A percentile compares a stretch with the other conserved stretches of the same genome.
phyloP scores from a whole-genome alignment of 129 eudicot genomes.

The Gnaphalium uliginosum region DNA sequence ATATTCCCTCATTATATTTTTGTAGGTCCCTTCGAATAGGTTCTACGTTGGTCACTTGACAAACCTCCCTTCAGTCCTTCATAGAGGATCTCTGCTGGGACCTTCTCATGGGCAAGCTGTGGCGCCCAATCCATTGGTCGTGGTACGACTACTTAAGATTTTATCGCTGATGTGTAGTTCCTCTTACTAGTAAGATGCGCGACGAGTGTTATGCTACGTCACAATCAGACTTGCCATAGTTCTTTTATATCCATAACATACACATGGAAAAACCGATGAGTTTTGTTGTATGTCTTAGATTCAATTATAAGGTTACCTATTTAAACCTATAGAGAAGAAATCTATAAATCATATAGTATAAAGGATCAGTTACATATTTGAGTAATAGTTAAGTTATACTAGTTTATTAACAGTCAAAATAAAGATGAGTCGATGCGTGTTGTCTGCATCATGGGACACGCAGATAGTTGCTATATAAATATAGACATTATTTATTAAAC shows the following conservation, averaged over 20 bases:
- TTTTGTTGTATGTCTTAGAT: not conserved
- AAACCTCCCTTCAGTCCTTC: not conserved
- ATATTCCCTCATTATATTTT: slow-evolving; percentile 4
- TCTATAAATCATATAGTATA: not conserved
- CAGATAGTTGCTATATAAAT: not conserved
- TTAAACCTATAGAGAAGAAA: not conserved
- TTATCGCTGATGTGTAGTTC: slow-evolving; percentile 1
- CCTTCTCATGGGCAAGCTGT: not conserved
- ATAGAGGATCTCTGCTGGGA: not conserved
- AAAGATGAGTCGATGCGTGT: slow-evolving; percentile 15
- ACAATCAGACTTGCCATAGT: not conserved
- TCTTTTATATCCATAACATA: not conserved
- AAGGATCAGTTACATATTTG: not conserved
- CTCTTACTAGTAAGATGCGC: slow-evolving; percentile 10
- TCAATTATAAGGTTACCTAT: not conserved
- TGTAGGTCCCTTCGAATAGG: not conserved
- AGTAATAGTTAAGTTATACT: not conserved
- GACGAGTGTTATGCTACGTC: not conserved
- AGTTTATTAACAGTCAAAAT: slow-evolving; percentile 6
- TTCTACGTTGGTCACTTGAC: not conserved
- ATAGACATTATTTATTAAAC: not conserved
- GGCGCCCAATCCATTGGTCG: slow-evolving; percentile 2
- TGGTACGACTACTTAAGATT: not conserved
- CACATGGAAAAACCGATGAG: not conserved
- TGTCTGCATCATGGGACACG: slow-evolving; percentile 13